Evolutionary conservation across 164 flowering plant species (phyloP), one percentile per base, ranked within the genome.

Genomic region (Vitis rotundifolia): DNA sequence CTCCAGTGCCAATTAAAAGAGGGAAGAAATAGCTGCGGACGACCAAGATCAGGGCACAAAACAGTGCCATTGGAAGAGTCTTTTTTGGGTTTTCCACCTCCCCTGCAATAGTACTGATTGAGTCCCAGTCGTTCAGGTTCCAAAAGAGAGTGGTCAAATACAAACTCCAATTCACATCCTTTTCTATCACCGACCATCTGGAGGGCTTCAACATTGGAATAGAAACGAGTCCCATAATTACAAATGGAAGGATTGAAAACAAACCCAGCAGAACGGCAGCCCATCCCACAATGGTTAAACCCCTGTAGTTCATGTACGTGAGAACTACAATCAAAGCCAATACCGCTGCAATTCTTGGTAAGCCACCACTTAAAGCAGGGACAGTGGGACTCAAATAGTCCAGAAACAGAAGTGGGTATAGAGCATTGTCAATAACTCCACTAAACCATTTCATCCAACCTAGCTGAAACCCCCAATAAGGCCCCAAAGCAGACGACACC

Each of bases 391-490:
- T 83, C 53, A 87, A 11, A 74, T 87, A 87, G 70, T 87, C 90
- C 5, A 87, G 79, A 71, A 87, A 85, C 68, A 87, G 61, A 52
- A 87, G 80, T 8, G 88, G 90, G 68, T 87, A 85, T 2, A 87
- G 61, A 37, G 90, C 90, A 71, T 87, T 87, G 69, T 87, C 90
- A 19, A 87, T 87, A 16, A 87, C 88, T 44, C 90, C 90, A 73
- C 90, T 85, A 15, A 85, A 76, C 90, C 90, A 85, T 74, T 87
- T 87, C 88, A 85, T 81, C 88, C 88, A 84, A 15, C 90, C 90
- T 68, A 79, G 87, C 69, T 85, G 88, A 68, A 86, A 86, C 4
- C 90, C 90, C 88, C 88, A 86, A 49, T 52, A 86, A 53, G 83
- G 83, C 29, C 88, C 90, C 59, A 87, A 76, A 19, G 86, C 90